A percentile compares a stretch with the other conserved stretches of the same genome.
Conservation (phyloP, 257 asterid genomes). For the Nicotiana tabacum region DNA sequence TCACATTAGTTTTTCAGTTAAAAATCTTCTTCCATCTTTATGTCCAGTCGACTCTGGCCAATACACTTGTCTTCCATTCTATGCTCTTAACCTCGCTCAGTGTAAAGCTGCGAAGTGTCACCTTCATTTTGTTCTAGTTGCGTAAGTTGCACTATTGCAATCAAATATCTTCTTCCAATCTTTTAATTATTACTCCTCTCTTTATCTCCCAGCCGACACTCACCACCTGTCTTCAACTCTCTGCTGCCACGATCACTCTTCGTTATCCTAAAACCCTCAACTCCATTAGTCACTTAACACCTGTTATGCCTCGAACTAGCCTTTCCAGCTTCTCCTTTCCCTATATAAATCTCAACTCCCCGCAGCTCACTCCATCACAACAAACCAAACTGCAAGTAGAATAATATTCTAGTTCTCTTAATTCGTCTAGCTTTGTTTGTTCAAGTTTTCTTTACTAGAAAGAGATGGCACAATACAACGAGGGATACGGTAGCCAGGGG, state of each 20-base stretch:
- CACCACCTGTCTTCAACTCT: not conserved
- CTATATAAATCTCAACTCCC: not conserved
- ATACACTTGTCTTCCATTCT: not conserved
- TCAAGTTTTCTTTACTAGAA: not conserved
- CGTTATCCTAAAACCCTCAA: not conserved
- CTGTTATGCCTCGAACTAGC: not conserved
- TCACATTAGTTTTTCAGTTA: not conserved
- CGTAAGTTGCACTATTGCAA: not conserved
- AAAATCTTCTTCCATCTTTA: not conserved
- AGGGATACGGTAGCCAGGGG: constrained; percentile 3
- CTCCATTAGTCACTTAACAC: not conserved
- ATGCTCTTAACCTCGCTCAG: not conserved
- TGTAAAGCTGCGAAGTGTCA: not conserved
- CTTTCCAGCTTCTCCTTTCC: not conserved
- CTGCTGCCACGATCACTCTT: not conserved
- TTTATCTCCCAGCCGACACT: not conserved
- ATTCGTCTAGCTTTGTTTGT: not conserved
- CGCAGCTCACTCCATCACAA: not conserved
- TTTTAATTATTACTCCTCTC: not conserved
- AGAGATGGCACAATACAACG: constrained; percentile 8
- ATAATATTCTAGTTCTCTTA: not conserved
- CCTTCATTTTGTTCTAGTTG: not conserved
- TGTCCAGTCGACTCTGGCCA: not conserved
- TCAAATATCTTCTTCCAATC: not conserved
- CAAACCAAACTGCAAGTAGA: not conserved